phyloP scores from a whole-genome alignment of 306 rosid genomes.

The Lathyrus aphaca region DNA sequence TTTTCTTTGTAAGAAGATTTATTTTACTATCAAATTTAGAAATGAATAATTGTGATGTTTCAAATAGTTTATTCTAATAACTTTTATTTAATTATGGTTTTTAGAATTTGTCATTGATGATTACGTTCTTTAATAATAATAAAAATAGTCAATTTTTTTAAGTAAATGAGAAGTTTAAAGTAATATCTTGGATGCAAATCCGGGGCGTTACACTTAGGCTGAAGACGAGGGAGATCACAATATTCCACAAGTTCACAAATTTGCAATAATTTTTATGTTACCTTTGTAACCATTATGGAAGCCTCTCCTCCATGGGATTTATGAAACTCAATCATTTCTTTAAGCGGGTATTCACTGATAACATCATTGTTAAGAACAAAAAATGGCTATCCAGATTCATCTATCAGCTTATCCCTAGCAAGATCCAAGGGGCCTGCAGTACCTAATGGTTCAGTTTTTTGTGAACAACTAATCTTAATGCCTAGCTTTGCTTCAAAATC shows the following conservation, averaged over 20 bases:
- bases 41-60: too few species aligned
- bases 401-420: conserved; percentile 93
- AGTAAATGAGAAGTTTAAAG: too few species aligned
- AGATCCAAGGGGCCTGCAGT: conserved; percentile 99
- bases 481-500: conserved; percentile 87
- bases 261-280: conserved; percentile 36
- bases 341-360: conserved; percentile 93
- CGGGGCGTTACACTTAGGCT: too few species aligned
- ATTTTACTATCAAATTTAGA: too few species aligned
- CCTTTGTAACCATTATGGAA: conserved; percentile 99
- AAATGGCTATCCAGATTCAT: conserved; percentile 84
- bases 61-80: too few species aligned
- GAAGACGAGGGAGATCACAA: conserved; percentile 90
- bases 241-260: conserved; percentile 53
- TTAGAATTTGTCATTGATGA: too few species aligned
- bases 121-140: too few species aligned
- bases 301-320: conserved; percentile 98
- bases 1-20: too few species aligned
- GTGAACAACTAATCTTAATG: conserved; percentile 97
- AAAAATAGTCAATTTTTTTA: too few species aligned
- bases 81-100: too few species aligned
- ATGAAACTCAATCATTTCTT: conserved; percentile 88
- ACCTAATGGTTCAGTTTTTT: conserved; percentile 98
- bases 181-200: too few species aligned
- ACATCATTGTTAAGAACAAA: conserved; percentile 99